phyloP scores from a whole-genome alignment of 495 filamentous ascomycete genomes.

The Bacidia gigantensis region DNA sequence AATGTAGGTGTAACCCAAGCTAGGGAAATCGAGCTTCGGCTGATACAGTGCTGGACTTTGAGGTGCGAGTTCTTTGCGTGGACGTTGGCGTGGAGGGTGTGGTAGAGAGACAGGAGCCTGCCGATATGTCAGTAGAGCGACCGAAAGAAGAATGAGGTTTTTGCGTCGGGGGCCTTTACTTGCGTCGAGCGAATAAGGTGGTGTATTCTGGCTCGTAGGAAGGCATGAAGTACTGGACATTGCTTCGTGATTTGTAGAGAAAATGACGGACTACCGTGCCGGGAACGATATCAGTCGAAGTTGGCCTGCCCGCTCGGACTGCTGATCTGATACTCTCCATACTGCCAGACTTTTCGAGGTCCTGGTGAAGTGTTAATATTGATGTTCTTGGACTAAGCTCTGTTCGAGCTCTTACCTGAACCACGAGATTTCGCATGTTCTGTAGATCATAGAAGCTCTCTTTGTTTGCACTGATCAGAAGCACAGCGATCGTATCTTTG shows the following conservation, averaged over 20 bases:
- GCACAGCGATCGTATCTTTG: constrained; percentile 71
- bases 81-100: constrained; percentile 65
- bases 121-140: constrained; percentile 2
- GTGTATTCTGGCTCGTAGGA: constrained; percentile 60
- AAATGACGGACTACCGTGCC: constrained; percentile 76
- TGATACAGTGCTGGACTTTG: constrained; percentile 70
- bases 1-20: constrained; percentile 85
- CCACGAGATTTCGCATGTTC: constrained; percentile 67
- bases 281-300: constrained; percentile 60
- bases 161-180: constrained; percentile 25
- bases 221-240: constrained; percentile 93
- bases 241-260: constrained; percentile 80
- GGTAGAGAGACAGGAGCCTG: constrained; percentile 72
- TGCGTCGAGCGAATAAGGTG: constrained; percentile 49
- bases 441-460: constrained; percentile 86
- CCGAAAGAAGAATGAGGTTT: not conserved
- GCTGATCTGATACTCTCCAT: constrained; percentile 62
- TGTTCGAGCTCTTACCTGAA: constrained; percentile 34
- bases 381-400: not conserved
- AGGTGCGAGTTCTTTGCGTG: constrained; percentile 73
- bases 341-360: constrained; percentile 61
- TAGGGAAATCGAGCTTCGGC: constrained; percentile 58
- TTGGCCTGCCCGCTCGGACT: constrained; percentile 54
- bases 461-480: constrained; percentile 84
- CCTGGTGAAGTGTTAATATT: constrained; percentile 21